Evolutionary conservation across 306 rosid genomes (phyloP), one percentile per base, ranked within the genome.

Genomic region (Rosa chinensis): DNA sequence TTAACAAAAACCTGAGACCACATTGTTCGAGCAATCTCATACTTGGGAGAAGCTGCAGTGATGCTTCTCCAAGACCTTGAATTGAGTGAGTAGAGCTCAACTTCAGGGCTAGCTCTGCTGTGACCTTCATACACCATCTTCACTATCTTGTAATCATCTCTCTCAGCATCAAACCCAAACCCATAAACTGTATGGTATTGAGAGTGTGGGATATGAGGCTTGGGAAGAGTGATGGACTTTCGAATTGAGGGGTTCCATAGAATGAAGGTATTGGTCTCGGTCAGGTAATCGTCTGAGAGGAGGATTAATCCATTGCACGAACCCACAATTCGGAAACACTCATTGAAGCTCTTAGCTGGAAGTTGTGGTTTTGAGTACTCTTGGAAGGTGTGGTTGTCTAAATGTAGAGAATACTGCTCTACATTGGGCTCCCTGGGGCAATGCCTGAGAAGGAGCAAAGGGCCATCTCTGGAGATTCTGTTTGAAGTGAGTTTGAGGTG

Each of bases 161-260:
- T 55, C 23, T 45, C 18, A 2, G 61, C 43, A 18, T 80, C 79
- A 74, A 25, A 67, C 20, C 83, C 83, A 35, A 80, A 74, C 9
- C 79, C 75, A 73, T 63, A n/a, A 52, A 12, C 64, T 42, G 23
- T 21, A 16, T 23, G 3, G 59, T 12, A 0, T 10, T 47, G 37
- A 6, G 73, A 40, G 44, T 21, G 2, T 2, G 50, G 18, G 11
- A 20, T 13, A 4, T 12, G 32, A 35, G 76, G 83, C n/a, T 40
- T 42, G 3, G 61, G 58, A 43, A 80, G 25, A 1, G 17, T 47
- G 8, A 73, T 18, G 52, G 8, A 20, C 72, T 52, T 73, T 39
- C n/a, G 17, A 18, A 80, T 66, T 10, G 58, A 66, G 5, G 83
- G 83, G 61, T 80, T 73, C 79, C 79, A 73, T 4, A 73, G 58